Evolutionary conservation across 2,329 filamentous ascomycete species (phyloP).

Genomic region (Fusarium austroafricanum): DNA sequence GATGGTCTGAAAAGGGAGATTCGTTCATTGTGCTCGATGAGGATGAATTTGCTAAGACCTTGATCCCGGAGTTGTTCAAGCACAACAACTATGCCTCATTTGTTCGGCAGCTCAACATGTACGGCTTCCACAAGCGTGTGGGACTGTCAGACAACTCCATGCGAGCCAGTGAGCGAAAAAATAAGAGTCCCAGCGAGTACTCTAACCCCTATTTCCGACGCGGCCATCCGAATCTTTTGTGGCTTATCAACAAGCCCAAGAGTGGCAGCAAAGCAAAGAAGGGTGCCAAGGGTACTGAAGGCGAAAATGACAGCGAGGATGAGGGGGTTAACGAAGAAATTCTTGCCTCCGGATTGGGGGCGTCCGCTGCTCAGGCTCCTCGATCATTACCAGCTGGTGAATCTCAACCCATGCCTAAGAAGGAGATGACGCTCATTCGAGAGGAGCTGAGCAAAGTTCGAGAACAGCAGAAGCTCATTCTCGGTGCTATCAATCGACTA

Average conservation of each 20-base stretch:
- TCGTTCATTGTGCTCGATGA: constrained; percentile 98
- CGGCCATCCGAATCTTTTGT: constrained; percentile 90
- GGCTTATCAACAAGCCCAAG: constrained; percentile 97
- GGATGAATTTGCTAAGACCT: constrained; percentile 96
- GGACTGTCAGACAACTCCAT: constrained; percentile 96
- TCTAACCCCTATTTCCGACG: constrained; percentile 96
- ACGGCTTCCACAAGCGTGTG: constrained; percentile 96
- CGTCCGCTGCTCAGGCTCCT: constrained; percentile 35
- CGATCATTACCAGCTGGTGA: constrained; percentile 57
- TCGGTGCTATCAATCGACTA: constrained; percentile 81
- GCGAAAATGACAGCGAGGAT: constrained; percentile 77
- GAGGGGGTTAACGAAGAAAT: constrained; percentile 59
- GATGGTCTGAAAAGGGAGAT: constrained; percentile 96
- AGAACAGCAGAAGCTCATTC: constrained; percentile 87
- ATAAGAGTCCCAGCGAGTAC: constrained; percentile 98
- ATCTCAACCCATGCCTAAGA: constrained; percentile 66
- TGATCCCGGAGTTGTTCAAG: constrained; percentile 98
- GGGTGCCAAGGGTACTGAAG: constrained; percentile 69
- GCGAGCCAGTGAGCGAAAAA: constrained; percentile 95
- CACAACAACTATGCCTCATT: constrained; percentile 99
- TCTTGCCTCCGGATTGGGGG: constrained; percentile 36
- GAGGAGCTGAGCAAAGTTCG: constrained; percentile 85
- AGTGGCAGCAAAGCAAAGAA: constrained; percentile 73
- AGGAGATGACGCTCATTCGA: constrained; percentile 81
- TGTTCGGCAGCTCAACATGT: constrained; percentile 95